Evolutionary conservation across 495 filamentous ascomycete species (phyloP), one percentile per base, ranked within the genome.

Genomic region (Glutinoglossum americanum): DNA sequence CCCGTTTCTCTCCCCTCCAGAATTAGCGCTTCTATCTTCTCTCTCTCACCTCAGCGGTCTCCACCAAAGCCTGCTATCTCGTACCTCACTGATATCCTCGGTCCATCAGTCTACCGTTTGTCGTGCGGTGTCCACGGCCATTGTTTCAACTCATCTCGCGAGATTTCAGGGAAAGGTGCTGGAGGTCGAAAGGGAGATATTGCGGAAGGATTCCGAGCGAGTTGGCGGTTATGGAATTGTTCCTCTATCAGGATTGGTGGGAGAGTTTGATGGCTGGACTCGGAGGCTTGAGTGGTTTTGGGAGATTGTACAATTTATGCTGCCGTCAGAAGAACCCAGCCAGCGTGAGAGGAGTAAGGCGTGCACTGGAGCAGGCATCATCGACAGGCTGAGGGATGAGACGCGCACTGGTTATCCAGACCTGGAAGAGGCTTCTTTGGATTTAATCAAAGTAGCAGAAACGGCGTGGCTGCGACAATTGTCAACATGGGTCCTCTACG

Each of bases 211-310:
- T 67, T 73, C 76, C 37, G 75, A 70, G 21, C 76, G 84, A 62
- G 88, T 95, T 2, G 90, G 89, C 44, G 89, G 84, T 2, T 94
- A 94, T 62, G 80, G 89, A 53, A 92, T 94, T 60, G 92, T 96
- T 17, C 89, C 92, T 0, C 69, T 98, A 44, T 89, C 92, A 11
- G 83, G 80, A 5, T 74, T 98, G 9, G 82, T 94, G 6, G 76
- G 74, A 9, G 81, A 89, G 66, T 95, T 98, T 60, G 77, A 83
- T 3, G 83, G 76, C 25, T 96, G 92, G 92, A 84, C 76, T 39
- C 72, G 87, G 59, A 73, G 82, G 37, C 72, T 98, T 72, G 80
- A 88, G 64, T 98, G 89, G 85, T 71, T 94, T n/a, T 81, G 81
- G 79, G 71, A 78, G n/a, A 65, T 89, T 23, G 74, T 75, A 8